Evolutionary conservation across 352 stramenopile species (phyloP).

Genomic region (Pythium monospermum): DNA sequence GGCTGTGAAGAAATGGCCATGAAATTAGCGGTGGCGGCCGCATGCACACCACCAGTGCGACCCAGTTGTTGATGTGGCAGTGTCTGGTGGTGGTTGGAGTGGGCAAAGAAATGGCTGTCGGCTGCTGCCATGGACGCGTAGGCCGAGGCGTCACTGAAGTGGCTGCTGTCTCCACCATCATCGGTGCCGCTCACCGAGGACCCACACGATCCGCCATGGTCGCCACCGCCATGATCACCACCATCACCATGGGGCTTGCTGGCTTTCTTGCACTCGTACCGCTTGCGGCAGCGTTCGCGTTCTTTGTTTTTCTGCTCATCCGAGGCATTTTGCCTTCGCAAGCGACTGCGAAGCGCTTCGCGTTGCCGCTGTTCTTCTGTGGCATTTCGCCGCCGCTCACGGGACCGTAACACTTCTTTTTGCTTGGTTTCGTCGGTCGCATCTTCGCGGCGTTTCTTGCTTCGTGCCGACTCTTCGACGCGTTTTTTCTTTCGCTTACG

Average conservation of each 20-base stretch:
- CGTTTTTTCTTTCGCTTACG: conserved; percentile 53
- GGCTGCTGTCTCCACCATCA: neutral
- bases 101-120: neutral
- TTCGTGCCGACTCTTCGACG: conserved; percentile 41
- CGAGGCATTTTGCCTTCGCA: conserved; percentile 49
- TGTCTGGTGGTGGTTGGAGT: neutral
- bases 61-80: too few species aligned
- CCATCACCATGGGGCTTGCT: conserved; percentile 1
- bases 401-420: conserved; percentile 53
- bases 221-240: conserved; percentile 5
- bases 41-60: too few species aligned
- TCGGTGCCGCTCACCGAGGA: neutral
- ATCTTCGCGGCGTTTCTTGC: conserved; percentile 40
- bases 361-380: conserved; percentile 57
- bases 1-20: neutral
- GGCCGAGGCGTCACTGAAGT: neutral
- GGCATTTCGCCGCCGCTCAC: conserved; percentile 52
- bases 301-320: conserved; percentile 57
- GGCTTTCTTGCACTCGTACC: conserved; percentile 59
- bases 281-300: conserved; percentile 56
- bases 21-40: too few species aligned
- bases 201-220: too few species aligned
- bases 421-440: conserved; percentile 35
- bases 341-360: conserved; percentile 55
- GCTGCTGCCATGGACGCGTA: neutral